These are phyloP conservation scores for Gossypium davidsonii DNA, from an alignment of 441 rosid species.

Conservation along the genomic window DNA sequence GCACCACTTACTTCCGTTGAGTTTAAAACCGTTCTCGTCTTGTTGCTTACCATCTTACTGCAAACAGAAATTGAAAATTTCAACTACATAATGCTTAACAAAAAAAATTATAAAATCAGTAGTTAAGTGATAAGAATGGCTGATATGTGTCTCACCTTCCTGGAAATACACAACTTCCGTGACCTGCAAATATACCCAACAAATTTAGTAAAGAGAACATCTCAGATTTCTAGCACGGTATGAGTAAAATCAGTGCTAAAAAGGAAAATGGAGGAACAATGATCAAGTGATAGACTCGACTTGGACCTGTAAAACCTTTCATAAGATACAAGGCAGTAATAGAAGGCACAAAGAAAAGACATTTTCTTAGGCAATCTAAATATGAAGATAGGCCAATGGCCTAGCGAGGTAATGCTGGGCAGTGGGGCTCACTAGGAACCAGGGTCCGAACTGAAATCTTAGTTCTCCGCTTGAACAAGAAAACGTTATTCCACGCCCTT, in stretches of 20 bases:
- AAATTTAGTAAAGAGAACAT: constrained; percentile 8
- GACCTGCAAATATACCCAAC: constrained; percentile 58
- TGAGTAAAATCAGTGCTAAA: background rate
- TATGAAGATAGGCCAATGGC: background rate
- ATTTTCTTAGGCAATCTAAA: constrained; percentile 10
- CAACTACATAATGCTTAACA: constrained; percentile 10
- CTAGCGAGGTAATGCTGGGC: constrained; percentile 1
- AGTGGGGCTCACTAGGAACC: constrained; percentile 21
- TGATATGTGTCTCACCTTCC: constrained; percentile 59
- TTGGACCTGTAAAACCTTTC: background rate
- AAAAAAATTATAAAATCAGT: no score
- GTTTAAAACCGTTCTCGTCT: constrained; percentile 53
- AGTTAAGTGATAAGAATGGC: background rate
- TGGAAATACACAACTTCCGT: constrained; percentile 83
- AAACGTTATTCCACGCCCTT: constrained; percentile 15
- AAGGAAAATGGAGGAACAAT: background rate
- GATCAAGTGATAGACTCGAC: constrained; percentile 8
- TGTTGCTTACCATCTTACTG: constrained; percentile 74
- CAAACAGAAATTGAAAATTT: constrained; percentile 5
- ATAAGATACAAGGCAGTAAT: constrained; percentile 10
- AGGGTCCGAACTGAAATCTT: constrained; percentile 13
- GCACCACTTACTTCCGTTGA: constrained; percentile 48
- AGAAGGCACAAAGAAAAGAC: constrained; percentile 17
- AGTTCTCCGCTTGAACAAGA: constrained; percentile 9
- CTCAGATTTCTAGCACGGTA: constrained; percentile 6